Evolutionary conservation across 139 green algal species (phyloP), one percentile per base, ranked within the genome.

Genomic region (Chlorella vulgaris): DNA sequence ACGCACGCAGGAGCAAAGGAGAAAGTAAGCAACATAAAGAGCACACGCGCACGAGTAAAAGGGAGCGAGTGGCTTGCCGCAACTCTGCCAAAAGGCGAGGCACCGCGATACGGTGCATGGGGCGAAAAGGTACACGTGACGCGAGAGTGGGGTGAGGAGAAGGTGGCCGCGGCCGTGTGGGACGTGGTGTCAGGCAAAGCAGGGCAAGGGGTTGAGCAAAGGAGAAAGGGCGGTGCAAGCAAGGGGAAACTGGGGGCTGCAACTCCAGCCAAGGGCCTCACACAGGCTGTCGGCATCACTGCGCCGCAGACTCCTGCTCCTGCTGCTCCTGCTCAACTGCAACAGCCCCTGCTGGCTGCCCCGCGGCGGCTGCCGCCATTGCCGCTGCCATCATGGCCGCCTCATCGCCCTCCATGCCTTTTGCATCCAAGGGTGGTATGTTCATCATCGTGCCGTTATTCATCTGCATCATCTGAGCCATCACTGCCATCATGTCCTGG

Each of bases 381-480:
- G 53, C 51, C 35, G 53, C 58, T 36, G 73, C 73, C 4, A 38
- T 18, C 7, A 47, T 19, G 3, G 53, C 73, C 4, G 53, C 38
- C 53, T 67, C 73, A 19, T 79, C 73, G 4, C 35, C 73, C 38
- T 79, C 73, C 35, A 79, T 50, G 7, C 35, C 51, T 13, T 51
- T 62, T 19, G 69, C 5, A 21, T 76, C 69, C 69, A 76, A 29
- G 69, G 43, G 39, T 26, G 73, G 73, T 35, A 79, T 67, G 73
- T 35, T 53, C 73, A 79, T 24, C 73, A 79, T 79, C 3, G 71
- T 50, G 22, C 73, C 53, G 53, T 35, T 26, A 35, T 79, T 79
- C 51, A 79, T 53, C 73, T 62, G 60, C 74, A 79, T 58, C 7
- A 50, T 66, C 65, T 83, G 78, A 35, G 78, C 78, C 65, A 83